Evolutionary conservation across 257 asterid species (phyloP).

Genomic region (Primulina huaijiensis): DNA sequence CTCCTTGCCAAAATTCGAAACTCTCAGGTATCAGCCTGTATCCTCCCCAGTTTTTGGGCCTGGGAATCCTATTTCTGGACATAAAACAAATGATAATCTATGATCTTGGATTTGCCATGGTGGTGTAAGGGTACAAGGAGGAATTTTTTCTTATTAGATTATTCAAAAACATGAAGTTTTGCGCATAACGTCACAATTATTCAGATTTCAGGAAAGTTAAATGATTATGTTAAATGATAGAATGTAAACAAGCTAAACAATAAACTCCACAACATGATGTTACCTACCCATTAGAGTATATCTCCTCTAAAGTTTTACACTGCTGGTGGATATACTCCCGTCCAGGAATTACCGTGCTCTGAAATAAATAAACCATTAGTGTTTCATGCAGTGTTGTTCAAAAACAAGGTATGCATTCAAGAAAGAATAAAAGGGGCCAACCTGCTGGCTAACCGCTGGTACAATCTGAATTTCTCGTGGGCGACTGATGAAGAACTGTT

Average conservation of each 20-base stretch:
- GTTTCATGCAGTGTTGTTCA: background rate
- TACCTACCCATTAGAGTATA: slow-evolving; percentile 34
- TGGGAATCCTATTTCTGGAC: background rate
- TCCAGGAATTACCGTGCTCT: slow-evolving; percentile 34
- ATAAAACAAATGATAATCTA: background rate
- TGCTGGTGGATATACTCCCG: slow-evolving; percentile 28
- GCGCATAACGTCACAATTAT: too few species aligned
- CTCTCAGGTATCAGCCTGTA: background rate
- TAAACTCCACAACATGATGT: too few species aligned
- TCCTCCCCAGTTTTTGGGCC: background rate
- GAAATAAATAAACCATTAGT: slow-evolving; percentile 18
- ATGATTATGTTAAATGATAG: too few species aligned
- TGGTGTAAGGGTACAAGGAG: background rate
- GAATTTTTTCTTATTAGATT: background rate
- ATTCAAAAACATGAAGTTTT: too few species aligned
- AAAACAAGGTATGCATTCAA: background rate
- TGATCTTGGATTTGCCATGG: background rate
- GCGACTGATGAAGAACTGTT: slow-evolving; percentile 47
- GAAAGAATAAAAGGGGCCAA: slow-evolving; percentile 7
- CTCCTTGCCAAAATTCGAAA: background rate
- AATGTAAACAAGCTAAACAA: too few species aligned
- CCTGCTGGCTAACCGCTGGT: slow-evolving; percentile 48
- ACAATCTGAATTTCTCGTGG: slow-evolving; percentile 53
- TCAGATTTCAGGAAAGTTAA: too few species aligned
- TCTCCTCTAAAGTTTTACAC: slow-evolving; percentile 34